Conservation (phyloP, 371 early-diverging fungal genomes). For the Haplosporangium sp. region DNA sequence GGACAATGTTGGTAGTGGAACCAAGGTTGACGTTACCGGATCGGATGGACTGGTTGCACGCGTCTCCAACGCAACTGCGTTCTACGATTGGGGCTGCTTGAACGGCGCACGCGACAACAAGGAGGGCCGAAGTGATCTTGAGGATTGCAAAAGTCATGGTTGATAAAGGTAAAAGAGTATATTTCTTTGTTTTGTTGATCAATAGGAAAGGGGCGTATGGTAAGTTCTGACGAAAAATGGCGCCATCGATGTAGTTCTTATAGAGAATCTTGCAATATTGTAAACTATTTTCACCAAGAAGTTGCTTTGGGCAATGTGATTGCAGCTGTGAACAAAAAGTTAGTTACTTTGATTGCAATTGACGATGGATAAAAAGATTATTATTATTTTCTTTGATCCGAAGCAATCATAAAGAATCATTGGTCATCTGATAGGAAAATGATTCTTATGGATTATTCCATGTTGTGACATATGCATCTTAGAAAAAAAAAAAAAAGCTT, state of each 20-base stretch:
- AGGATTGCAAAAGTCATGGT: constrained; percentile 17
- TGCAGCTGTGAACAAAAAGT: too few relatives aligned
- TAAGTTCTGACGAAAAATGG: background rate
- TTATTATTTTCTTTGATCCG: too few relatives aligned
- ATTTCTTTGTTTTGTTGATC: background rate
- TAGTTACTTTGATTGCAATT: too few relatives aligned
- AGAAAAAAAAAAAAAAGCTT: too few relatives aligned
- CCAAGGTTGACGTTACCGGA: constrained; percentile 27
- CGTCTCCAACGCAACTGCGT: constrained; percentile 13
- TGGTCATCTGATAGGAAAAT: too few relatives aligned
- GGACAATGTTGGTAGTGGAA: constrained; percentile 30
- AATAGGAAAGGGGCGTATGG: background rate
- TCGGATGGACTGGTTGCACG: constrained; percentile 19
- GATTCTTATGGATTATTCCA: too few relatives aligned
- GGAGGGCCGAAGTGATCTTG: constrained; percentile 26
- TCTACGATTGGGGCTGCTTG: constrained; percentile 23
- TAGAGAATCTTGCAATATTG: background rate
- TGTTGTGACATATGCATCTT: too few relatives aligned
- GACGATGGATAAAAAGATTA: too few relatives aligned
- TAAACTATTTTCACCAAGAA: background rate
- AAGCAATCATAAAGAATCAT: too few relatives aligned
- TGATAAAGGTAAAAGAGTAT: too few relatives aligned
- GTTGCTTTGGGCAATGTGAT: too few relatives aligned
- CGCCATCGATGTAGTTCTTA: background rate
- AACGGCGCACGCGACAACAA: constrained; percentile 18